Conservation (phyloP, 2,329 filamentous ascomycete species). For the Chrysoporthe cubensis region DNA sequence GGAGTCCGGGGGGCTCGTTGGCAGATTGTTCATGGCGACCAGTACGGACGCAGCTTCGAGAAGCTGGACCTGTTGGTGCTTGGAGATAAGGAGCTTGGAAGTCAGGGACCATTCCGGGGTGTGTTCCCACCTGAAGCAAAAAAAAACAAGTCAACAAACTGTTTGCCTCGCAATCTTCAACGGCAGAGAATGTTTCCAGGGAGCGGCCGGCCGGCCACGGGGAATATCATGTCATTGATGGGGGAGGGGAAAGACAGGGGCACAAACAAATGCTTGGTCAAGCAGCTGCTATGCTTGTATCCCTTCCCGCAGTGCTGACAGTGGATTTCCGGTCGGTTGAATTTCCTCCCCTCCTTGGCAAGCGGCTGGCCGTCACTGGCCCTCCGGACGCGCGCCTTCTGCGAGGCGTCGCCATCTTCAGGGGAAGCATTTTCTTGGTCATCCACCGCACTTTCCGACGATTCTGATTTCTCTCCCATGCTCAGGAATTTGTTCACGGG, state of each 20-base stretch:
- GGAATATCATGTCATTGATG: constrained; percentile 41
- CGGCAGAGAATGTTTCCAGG: constrained; percentile 24
- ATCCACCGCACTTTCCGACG: constrained; percentile 67
- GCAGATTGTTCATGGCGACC: constrained; percentile 77
- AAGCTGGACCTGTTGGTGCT: constrained; percentile 98
- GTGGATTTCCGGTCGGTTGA: constrained; percentile 81
- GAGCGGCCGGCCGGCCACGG: constrained; percentile 30
- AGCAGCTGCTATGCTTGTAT: constrained; percentile 99
- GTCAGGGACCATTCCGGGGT: constrained; percentile 97
- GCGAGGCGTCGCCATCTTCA: constrained; percentile 55
- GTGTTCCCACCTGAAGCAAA: constrained; percentile 87
- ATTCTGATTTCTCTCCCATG: constrained; percentile 52
- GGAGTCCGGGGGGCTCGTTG: constrained; percentile 65
- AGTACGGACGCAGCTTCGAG: constrained; percentile 96
- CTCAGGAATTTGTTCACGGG: constrained; percentile 59
- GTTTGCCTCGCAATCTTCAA: constrained; percentile 41
- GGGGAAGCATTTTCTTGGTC: constrained; percentile 66
- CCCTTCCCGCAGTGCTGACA: constrained; percentile 99
- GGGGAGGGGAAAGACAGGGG: constrained; percentile 58
- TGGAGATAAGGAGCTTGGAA: constrained; percentile 96
- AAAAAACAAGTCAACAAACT: constrained; percentile 45
- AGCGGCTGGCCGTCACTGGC: constrained; percentile 88
- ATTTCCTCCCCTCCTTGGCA: constrained; percentile 78
- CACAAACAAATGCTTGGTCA: constrained; percentile 99
- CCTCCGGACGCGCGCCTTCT: constrained; percentile 58